Evolutionary conservation across 805 yeast genomes (phyloP), one percentile per base, ranked within the genome.

Genomic region (Lipomyces yamanashiensis): DNA sequence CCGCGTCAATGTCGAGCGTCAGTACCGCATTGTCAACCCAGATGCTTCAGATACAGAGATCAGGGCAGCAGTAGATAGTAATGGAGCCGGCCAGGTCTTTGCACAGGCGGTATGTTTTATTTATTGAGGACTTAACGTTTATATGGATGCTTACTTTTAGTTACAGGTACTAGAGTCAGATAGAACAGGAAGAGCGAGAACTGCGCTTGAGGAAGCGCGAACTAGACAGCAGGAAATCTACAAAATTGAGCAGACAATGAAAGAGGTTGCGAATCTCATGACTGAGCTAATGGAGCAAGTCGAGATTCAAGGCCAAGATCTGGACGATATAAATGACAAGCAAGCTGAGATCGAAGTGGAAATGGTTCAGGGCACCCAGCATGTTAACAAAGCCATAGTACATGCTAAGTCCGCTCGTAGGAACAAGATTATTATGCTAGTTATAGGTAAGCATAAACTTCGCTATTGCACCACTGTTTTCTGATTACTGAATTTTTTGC

Each of bases 271-370:
- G 47, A 96, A 89, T 79, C 84, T 93, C 75, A 91, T 95, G 81
- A 89, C 88, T 72, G 98, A 95, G 75, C 89, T 93, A 92, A 97
- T 92, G 79, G 89, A 89, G 74, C 81, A 93, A 78, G 97, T 93
- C 51, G 90, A 92, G 71, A 96, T 92, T 79, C 98, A 93, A 80
- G 97, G 92, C 77, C 91, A 85, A 71, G 86, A 88, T 64, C 86
- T 93, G 70, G 89, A 88, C 74, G 88, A 85, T 73, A 85, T 90
- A 68, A 91, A 91, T 74, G 85, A 89, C 71, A 87, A 90, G 71
- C 89, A 92, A 67, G 85, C 80, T 61, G 82, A 80, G 59, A 98
- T 97, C 21, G 96, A 90, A 77, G 86, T 84, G 65, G 95, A 95
- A 75, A 86, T 93, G 71, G 97, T 92, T 79, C 86, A 86, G 74